Base-by-base conservation (phyloP, 352 stramenopile genomes). In the Ochromonadaceae sp. region DNA sequence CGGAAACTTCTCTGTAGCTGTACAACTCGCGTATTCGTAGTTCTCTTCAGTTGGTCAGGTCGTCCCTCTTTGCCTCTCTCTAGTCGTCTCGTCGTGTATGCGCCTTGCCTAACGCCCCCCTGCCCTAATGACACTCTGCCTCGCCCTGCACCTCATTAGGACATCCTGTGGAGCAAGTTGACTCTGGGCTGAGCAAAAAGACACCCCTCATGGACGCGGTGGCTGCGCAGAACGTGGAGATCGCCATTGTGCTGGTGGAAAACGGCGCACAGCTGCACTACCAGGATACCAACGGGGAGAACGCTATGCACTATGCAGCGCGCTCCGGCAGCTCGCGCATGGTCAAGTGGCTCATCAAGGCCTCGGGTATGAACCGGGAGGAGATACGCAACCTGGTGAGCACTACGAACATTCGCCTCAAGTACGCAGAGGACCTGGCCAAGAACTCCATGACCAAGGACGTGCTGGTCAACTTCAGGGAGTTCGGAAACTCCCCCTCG, bases 161-260 rank as follows among this genome's bases (percentile, higher is more conserved):
- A 31, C 55, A 63, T 49, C 39, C 34, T 10, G 30, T 63, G 14
- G 55, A 63, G 5, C 20, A 31, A 2, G 5, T 50, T 30, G 53
- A 61, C 25, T 52, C 38, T 4, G 48, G 53, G n/a, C 7, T 50
- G 25, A 52, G 30, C 25, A 12, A 7, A 7, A 50, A 49, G 20
- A 61, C 53, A 12, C 38, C 53, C n/a, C 25, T 61, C 22, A 61
- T 61, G 34, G 25, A 61, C 34, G 53, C 53, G 7, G 48, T 61
- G 9, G 9, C 9, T 7, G 28, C 9, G 22, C 20, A 61, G 7
- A 9, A 61, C 25, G 25, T 47, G 22, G 53, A 61, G 7, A 50
- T 61, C 9, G 53, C 53, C 26, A 25, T 52, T 30, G 31, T 61
- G n/a, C 31, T 61, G 9, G 9, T 61, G 20, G 34, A 50, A 58